A percentile compares a stretch with the other conserved stretches of the same genome.
These are phyloP conservation scores for Chaetomidium leptoderma DNA, from an alignment of 495 filamentous ascomycete genomes.

Conservation along the genomic window DNA sequence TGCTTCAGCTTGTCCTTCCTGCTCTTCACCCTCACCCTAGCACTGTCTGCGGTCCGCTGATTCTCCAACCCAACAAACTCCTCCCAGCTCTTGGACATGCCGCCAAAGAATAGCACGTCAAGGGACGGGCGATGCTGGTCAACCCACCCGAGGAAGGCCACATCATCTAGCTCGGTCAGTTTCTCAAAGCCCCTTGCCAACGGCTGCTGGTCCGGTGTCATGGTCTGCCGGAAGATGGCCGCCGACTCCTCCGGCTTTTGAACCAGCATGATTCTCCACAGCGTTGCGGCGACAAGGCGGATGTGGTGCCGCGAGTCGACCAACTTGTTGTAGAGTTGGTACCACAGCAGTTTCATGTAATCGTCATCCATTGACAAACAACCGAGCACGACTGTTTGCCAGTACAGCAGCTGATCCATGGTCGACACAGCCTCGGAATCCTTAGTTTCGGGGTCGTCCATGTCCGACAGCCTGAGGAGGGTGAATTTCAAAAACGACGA, in stretches of 20 bases:
- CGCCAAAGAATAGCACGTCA: slow-evolving; percentile 71
- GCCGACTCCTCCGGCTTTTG: slow-evolving; percentile 86
- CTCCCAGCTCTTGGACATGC: slow-evolving; percentile 77
- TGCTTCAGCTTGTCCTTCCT: slow-evolving; percentile 76
- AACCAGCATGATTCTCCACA: slow-evolving; percentile 87
- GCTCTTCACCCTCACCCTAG: slow-evolving; percentile 60
- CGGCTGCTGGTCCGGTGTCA: slow-evolving; percentile 61
- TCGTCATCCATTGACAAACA: slow-evolving; percentile 68
- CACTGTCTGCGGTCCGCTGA: slow-evolving; percentile 64
- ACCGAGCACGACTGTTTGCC: slow-evolving; percentile 86
- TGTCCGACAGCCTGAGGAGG: slow-evolving; percentile 76
- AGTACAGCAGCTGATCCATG: slow-evolving; percentile 82
- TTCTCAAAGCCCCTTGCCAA: slow-evolving; percentile 77
- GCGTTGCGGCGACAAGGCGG: slow-evolving; percentile 70
- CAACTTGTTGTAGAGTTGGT: slow-evolving; percentile 80
- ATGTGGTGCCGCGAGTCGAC: slow-evolving; percentile 60
- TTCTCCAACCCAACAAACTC: slow-evolving; percentile 79
- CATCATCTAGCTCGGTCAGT: slow-evolving; percentile 79
- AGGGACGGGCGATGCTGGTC: slow-evolving; percentile 78
- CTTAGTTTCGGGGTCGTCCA: slow-evolving; percentile 58
- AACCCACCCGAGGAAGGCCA: slow-evolving; percentile 80
- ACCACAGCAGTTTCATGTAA: slow-evolving; percentile 79
- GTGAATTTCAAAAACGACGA: slow-evolving; percentile 69
- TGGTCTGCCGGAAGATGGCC: slow-evolving; percentile 63
- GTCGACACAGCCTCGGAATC: slow-evolving; percentile 59